Conservation (phyloP, 2,329 filamentous ascomycete genomes). For the Alternaria gaisen region DNA sequence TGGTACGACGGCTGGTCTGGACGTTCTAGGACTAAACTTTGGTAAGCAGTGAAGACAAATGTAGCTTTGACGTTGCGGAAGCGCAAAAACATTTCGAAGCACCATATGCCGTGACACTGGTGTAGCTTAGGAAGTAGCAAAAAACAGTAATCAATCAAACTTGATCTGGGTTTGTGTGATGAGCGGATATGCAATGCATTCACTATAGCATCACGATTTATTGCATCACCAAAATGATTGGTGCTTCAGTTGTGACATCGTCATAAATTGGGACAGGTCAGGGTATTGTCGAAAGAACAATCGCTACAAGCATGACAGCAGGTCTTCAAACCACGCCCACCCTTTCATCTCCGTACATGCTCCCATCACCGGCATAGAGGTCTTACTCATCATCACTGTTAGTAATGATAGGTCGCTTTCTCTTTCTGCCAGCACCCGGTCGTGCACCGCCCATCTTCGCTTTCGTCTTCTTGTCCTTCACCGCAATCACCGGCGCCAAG, state of each 20-base stretch:
- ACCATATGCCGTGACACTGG: neutral
- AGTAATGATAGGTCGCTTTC: conserved; percentile 23
- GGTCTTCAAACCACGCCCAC: neutral
- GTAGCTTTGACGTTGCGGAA: neutral
- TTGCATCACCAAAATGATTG: neutral
- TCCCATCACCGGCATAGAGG: neutral
- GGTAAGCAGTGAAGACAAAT: neutral
- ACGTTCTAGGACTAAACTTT: neutral
- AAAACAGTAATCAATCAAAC: neutral
- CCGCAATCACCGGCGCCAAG: conserved; percentile 7
- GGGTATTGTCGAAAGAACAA: neutral
- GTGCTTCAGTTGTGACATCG: neutral
- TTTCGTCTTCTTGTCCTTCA: conserved; percentile 7
- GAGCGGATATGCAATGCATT: neutral
- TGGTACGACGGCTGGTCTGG: neutral
- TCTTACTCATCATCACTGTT: conserved; percentile 26
- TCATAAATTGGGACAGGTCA: neutral
- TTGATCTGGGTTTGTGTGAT: neutral
- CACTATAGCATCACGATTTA: neutral
- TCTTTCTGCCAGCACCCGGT: conserved; percentile 18
- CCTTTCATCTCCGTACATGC: neutral
- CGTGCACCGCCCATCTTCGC: conserved; percentile 16
- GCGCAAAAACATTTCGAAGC: neutral
- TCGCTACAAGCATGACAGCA: neutral
- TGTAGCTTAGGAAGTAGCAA: neutral